Evolutionary conservation across 179 eudicot genomes (phyloP).

Genomic region (Nepenthes alata): DNA sequence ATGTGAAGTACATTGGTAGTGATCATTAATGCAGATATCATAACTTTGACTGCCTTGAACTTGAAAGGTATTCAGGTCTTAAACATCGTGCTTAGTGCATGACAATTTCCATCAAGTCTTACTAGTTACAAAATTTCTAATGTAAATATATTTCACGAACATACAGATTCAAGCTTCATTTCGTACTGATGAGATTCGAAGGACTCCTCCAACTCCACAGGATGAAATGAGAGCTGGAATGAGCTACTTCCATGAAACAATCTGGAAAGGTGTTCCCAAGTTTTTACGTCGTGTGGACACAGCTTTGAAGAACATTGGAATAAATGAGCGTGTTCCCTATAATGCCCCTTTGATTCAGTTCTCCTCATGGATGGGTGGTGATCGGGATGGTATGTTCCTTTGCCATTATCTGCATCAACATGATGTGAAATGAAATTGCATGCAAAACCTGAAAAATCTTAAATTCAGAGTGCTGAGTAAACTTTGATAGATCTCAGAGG

Average conservation of each 20-base stretch:
- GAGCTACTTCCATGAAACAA: constrained; percentile 99
- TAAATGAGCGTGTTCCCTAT: constrained; percentile 85
- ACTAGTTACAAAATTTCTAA: not conserved
- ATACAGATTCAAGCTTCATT: constrained; percentile 95
- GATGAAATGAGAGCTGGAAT: constrained; percentile 99
- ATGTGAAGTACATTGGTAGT: too few species aligned
- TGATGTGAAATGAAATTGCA: too few species aligned
- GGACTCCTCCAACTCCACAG: constrained; percentile 88
- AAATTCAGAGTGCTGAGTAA: not conserved
- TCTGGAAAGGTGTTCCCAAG: constrained; percentile 94
- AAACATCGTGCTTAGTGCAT: too few species aligned
- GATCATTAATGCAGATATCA: too few species aligned
- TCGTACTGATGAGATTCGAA: constrained; percentile 91
- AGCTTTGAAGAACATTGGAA: constrained; percentile 89
- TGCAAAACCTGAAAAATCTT: too few species aligned
- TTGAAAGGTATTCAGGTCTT: too few species aligned
- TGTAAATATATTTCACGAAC: not conserved
- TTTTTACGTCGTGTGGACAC: constrained; percentile 88
- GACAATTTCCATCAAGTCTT: not conserved
- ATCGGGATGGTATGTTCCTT: constrained; percentile 62
- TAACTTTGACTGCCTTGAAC: too few species aligned
- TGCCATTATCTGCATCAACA: not conserved
- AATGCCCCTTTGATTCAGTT: constrained; percentile 93
- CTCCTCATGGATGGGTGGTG: constrained; percentile 99
- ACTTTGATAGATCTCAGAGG: not conserved